phyloP scores from a whole-genome alignment of 2,329 filamentous ascomycete species.

The Xylaria sp. region DNA sequence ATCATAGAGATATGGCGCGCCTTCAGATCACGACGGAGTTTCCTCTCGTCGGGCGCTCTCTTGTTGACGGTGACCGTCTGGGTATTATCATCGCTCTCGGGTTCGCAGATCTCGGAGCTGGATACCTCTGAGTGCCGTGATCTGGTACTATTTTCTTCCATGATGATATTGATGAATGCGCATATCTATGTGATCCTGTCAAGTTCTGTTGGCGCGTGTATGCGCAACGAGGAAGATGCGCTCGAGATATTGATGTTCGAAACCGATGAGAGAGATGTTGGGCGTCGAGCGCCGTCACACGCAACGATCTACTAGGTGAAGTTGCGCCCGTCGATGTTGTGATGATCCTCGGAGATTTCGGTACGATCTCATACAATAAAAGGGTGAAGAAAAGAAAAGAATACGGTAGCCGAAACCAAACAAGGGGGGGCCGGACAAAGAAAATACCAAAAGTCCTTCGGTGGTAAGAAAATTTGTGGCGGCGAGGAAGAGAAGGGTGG shows the following conservation, averaged over 20 bases:
- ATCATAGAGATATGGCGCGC: slow-evolving; percentile 54
- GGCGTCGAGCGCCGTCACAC: background rate
- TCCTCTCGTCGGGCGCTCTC: slow-evolving; percentile 44
- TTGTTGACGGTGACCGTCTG: slow-evolving; percentile 41
- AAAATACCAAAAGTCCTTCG: background rate
- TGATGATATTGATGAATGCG: slow-evolving; percentile 4
- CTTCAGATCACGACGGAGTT: slow-evolving; percentile 49
- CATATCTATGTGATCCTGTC: background rate
- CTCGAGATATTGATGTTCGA: background rate
- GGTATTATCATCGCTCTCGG: slow-evolving; percentile 15
- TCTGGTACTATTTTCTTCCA: slow-evolving; percentile 28
- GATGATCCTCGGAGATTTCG: too few relatives aligned
- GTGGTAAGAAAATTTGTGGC: too few relatives aligned
- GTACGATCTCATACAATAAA: too few relatives aligned
- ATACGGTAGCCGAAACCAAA: background rate
- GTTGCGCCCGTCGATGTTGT: too few relatives aligned
- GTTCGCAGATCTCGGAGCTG: slow-evolving; percentile 23
- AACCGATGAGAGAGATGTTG: background rate
- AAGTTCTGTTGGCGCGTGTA: background rate
- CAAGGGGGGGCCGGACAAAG: background rate
- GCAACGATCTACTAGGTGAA: background rate
- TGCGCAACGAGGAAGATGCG: background rate
- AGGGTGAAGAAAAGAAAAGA: background rate
- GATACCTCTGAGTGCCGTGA: slow-evolving; percentile 31
- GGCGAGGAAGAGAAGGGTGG: too few relatives aligned